A percentile compares a stretch with the other conserved stretches of the same genome.
phyloP scores from a whole-genome alignment of 768 basidiomycete genomes.

The Mycena floridula region DNA sequence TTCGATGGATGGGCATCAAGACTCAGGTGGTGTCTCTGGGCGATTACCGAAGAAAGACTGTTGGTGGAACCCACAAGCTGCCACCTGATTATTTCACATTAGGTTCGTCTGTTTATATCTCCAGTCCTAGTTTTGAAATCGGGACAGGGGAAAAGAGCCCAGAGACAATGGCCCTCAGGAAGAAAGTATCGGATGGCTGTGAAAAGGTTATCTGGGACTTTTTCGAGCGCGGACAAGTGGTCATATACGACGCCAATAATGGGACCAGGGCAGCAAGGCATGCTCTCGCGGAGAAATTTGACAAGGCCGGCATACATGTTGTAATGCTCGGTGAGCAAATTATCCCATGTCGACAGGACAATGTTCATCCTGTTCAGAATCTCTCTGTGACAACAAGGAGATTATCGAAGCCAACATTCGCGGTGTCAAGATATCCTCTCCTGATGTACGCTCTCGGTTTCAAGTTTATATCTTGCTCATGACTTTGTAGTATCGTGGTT shows the following conservation, averaged over 20 bases:
- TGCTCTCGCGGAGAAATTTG: conserved; percentile 77
- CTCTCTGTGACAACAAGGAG: conserved; percentile 84
- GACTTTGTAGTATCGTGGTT: conserved; percentile 69
- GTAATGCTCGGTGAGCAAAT: conserved; percentile 72
- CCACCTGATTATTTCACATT: conserved; percentile 91
- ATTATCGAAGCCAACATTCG: conserved; percentile 94
- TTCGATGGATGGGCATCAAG: conserved; percentile 97
- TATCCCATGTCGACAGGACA: neutral
- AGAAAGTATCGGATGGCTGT: conserved; percentile 72
- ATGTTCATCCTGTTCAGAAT: conserved; percentile 47
- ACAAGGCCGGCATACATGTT: conserved; percentile 83
- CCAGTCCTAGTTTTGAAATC: neutral
- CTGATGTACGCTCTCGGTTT: conserved; percentile 54
- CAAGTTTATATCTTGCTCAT: conserved; percentile 3
- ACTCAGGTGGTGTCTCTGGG: conserved; percentile 92
- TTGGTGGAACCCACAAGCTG: conserved; percentile 83
- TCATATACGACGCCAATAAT: conserved; percentile 98
- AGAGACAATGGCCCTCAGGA: conserved; percentile 74
- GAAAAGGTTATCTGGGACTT: conserved; percentile 87
- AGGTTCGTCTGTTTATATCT: conserved; percentile 35
- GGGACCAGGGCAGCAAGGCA: conserved; percentile 65
- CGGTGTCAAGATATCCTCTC: conserved; percentile 96
- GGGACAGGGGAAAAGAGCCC: conserved; percentile 65
- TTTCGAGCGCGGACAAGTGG: conserved; percentile 85
- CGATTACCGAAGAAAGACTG: conserved; percentile 85